Evolutionary conservation across 2,329 filamentous ascomycete genomes (phyloP), one percentile per base, ranked within the genome.

Genomic region (Ustilaginoidea virens): DNA sequence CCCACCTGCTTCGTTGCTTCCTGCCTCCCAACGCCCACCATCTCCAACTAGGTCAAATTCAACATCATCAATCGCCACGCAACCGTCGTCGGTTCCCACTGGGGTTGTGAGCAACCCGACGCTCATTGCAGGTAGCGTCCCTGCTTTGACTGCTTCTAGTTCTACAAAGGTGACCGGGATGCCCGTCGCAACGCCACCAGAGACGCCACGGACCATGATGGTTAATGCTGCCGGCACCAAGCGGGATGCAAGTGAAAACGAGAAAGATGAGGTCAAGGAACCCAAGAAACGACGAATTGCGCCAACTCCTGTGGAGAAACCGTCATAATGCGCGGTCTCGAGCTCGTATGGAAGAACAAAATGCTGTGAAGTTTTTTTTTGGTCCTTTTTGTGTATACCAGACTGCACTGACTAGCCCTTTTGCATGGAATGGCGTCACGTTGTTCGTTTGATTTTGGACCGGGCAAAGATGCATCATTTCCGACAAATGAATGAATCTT

Each of bases 11-110:
- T 61, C 68, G 18, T 59, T 67, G 5, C 65, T 75, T 0, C 65
- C 74, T 26, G 62, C 68, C 31, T 64, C 66, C 11, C 67, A 69
- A 25, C 71, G 79, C 15, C 80, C 83, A 4, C 69, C 76, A 2
- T 90, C 81, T 13, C 85, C 83, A 8, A 69, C 83, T 2, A 66
- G 85, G 35, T 87, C 82, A n/a, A 92, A 83, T 46, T 92, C 83
- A 5, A 69, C 78, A 1, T 86, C 81, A 1, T 92, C 82, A 8
- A 64, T 87, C 26, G 69, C 77, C 4, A 86, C 81, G 0, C 73
- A 75, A 37, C 48, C 61, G 2, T 66, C 66, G 1, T 44, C 51
- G 1, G 52, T 55, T 3, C 52, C 53, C 12, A 58, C 60, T 4
- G 62, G 61, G 2, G 62, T 82, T 17, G 61, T 80, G 27, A 86